A percentile compares a stretch with the other conserved stretches of the same genome.
Evolutionary conservation across 305 asterid genomes (phyloP).

Genomic region (Rubia balearica): DNA sequence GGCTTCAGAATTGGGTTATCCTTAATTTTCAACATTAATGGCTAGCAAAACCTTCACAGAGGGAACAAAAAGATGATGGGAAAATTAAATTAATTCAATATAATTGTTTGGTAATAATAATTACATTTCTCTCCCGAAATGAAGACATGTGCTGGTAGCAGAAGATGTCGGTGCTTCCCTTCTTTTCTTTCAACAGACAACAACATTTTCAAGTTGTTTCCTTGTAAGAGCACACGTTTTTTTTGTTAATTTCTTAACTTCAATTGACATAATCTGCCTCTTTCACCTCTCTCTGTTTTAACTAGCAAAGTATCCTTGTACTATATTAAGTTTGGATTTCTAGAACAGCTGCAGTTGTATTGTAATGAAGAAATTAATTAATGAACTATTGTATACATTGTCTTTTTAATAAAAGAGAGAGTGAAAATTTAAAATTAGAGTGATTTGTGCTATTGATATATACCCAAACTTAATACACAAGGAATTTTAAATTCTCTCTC

Average conservation of each 20-base stretch:
- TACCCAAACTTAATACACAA: no score
- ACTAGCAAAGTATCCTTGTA: no score
- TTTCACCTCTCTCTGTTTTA: neutral
- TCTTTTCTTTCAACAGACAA: constrained; percentile 4
- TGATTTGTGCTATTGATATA: no score
- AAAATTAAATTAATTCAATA: neutral
- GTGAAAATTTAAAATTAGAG: no score
- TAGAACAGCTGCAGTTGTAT: no score
- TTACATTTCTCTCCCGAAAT: neutral
- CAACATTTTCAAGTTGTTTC: neutral
- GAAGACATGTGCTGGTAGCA: constrained; percentile 16
- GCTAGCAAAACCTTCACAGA: constrained; percentile 2
- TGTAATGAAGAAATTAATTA: no score
- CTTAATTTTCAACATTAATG: neutral
- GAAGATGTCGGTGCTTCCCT: constrained; percentile 11
- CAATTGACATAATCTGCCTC: neutral
- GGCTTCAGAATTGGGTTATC: neutral
- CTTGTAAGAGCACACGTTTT: neutral
- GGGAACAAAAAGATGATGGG: constrained; percentile 4
- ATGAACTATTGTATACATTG: no score
- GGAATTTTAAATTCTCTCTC: no score
- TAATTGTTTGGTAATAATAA: neutral
- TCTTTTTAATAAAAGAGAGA: no score
- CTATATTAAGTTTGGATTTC: no score
- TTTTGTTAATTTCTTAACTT: neutral